These are phyloP conservation scores for Puccinia novopanici DNA, from an alignment of 1,284 basidiomycete genomes.

Conservation along the genomic window DNA sequence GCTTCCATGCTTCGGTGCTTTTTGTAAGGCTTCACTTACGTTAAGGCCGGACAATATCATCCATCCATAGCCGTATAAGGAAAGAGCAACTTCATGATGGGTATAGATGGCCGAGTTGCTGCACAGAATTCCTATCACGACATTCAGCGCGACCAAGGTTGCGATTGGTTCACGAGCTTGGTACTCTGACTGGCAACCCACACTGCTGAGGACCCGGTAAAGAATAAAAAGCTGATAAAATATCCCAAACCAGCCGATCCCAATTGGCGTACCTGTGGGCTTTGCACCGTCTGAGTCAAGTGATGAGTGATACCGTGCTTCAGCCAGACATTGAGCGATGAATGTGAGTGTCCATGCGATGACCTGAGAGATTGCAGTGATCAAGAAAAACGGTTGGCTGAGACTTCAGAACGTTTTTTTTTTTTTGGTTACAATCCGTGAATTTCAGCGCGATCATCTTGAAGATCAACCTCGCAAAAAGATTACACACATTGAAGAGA, in stretches of 20 bases:
- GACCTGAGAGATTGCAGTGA: constrained; percentile 22
- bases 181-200: constrained; percentile 31
- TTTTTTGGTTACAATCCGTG: not conserved
- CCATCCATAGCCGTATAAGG: constrained; percentile 37
- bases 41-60: constrained; percentile 31
- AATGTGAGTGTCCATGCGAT: constrained; percentile 33
- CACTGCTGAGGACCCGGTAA: constrained; percentile 30
- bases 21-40: constrained; percentile 6
- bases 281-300: constrained; percentile 24
- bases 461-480: not conserved
- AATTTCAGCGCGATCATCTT: constrained; percentile 12
- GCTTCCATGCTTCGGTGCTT: not conserved
- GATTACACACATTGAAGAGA: constrained; percentile 22
- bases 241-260: constrained; percentile 41
- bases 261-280: constrained; percentile 32
- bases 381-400: constrained; percentile 31
- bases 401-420: constrained; percentile 25
- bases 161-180: constrained; percentile 8
- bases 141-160: constrained; percentile 35
- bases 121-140: constrained; percentile 29
- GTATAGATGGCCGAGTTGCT: constrained; percentile 27
- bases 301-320: constrained; percentile 31
- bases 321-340: constrained; percentile 32
- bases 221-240: constrained; percentile 41
- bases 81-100: constrained; percentile 15